Evolutionary conservation across 2,329 filamentous ascomycete species (phyloP), one percentile per base, ranked within the genome.

Genomic region (Colletotrichum agaves): DNA sequence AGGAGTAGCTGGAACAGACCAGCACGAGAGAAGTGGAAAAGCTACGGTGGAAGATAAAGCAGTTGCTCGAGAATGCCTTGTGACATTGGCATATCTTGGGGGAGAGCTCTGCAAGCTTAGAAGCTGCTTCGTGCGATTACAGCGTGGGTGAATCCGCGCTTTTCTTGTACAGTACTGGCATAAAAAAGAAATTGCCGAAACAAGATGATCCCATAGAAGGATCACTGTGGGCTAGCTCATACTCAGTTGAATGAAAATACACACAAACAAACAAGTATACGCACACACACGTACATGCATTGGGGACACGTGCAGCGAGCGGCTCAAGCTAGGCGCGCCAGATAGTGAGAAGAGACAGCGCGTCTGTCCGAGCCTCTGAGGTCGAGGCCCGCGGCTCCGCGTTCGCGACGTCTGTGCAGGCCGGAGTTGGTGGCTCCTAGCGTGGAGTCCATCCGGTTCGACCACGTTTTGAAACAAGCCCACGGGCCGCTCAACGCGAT

Each of bases 31-130:
- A 61, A 57, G 62, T 33, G 37, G 56, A 67, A 57, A 35, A 63
- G 66, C 61, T 66, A 56, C 55, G 52, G 50, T 62, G 66, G 66
- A 61, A 57, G 66, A 67, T n/a, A 69, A 67, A 69, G 66, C 66
- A 65, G 61, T 56, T 61, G 66, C 63, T 69, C 50, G 35, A 61
- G 50, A 46, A 37, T n/a, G 65, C 61, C 66, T 69, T 58, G 66
- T 69, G 58, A 62, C 27, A 69, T 69, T 65, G 66, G 63, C 63
- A 6, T 46, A 53, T 47, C 19, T 41, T 37, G 31, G 41, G 41
- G 49, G 33, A 64, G 27, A 49, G 65, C 65, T 49, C 65, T 68
- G 65, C 65, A 68, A 68, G 65, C 65, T 64, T 68, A 31, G 61
- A 68, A 68, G 65, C 61, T 60, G 65, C 47, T 33, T 64, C 53